Percentiles rank a stretch among this genome's conserved stretches.
Conservation (phyloP, 2,329 filamentous ascomycete species). For the Colletotrichum spinosum region DNA sequence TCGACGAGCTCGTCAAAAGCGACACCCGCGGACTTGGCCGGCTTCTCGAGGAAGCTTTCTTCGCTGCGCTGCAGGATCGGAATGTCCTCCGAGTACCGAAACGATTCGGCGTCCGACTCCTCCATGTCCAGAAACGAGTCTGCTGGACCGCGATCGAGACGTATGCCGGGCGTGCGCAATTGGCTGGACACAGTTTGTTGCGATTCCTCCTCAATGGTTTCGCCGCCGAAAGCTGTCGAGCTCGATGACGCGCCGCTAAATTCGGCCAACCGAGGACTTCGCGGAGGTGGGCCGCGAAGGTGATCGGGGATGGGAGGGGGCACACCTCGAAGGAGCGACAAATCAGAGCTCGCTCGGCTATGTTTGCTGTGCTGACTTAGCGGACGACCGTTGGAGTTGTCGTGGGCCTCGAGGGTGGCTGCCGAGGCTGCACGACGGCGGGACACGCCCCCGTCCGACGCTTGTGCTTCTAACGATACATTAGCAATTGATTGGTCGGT, state of each 20-base stretch:
- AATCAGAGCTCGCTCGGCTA: constrained; percentile 78
- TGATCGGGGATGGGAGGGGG: constrained; percentile 58
- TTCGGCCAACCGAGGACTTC: constrained; percentile 61
- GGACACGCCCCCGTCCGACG: constrained; percentile 53
- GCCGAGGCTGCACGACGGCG: constrained; percentile 71
- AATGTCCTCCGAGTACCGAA: constrained; percentile 74
- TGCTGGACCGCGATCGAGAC: constrained; percentile 59
- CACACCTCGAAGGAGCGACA: constrained; percentile 69
- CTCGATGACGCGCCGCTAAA: constrained; percentile 46
- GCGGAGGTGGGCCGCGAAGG: constrained; percentile 43
- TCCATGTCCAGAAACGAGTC: constrained; percentile 75
- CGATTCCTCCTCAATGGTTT: constrained; percentile 48
- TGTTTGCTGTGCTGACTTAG: constrained; percentile 73
- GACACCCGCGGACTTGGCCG: constrained; percentile 62
- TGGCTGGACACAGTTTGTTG: constrained; percentile 61
- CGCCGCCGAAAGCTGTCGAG: constrained; percentile 49
- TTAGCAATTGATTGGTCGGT: constrained; percentile 25
- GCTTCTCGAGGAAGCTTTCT: constrained; percentile 68
- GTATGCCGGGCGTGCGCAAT: constrained; percentile 64
- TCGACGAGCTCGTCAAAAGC: constrained; percentile 83
- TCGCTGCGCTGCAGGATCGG: constrained; percentile 75
- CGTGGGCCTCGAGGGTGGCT: constrained; percentile 69
- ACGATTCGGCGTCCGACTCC: constrained; percentile 76
- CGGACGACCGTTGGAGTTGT: constrained; percentile 62
- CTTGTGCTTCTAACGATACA: constrained; percentile 35